Evolutionary conservation across 2,329 filamentous ascomycete genomes (phyloP), one percentile per base, ranked within the genome.

Genomic region (Onygenales sp.): DNA sequence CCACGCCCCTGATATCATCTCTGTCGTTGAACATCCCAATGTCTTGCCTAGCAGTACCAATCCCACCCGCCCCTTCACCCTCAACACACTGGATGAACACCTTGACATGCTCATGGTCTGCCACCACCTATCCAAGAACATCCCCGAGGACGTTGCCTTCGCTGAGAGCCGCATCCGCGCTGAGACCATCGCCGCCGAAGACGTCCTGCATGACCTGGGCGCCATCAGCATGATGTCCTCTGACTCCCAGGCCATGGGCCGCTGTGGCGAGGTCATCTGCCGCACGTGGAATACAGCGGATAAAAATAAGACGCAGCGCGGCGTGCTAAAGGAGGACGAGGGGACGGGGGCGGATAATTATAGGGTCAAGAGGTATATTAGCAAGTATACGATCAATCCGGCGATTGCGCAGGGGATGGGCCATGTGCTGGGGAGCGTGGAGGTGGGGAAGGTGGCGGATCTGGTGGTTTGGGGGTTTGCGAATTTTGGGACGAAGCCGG

Each of bases 61-160:
- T 68, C 92, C 92, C 0, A 97, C 92, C 1, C 79, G 91, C 2
- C 92, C 92, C 0, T 96, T 84, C 70, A 97, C 92, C 1, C 78
- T 79, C 59, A 96, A 97, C 74, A 97, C 92, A 0, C 80, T 97
- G 0, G 92, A 96, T 65, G 92, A 97, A 71, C 92, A 97, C 72
- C 81, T 96, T 11, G 92, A 97, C 73, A 97, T 97, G 92, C 76
- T 96, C 46, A 96, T 96, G 92, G 89, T 95, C 39, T 97, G 92
- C 75, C 92, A 97, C 70, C 92, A 97, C 66, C 76, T 97, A 8
- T 90, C 85, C 51, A 89, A 88, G 70, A 85, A 95, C 70, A 96
- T 96, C 55, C 89, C 91, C 54, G 92, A 97, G 73, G 92, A 97
- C 67, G 86, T 97, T 11, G 90, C 91, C 1, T 97, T 97, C 64